A percentile compares a stretch with the other conserved stretches of the same genome.
These are phyloP conservation scores for Ganoderma meredithae DNA, from an alignment of 1,284 basidiomycete species.

Conservation along the genomic window DNA sequence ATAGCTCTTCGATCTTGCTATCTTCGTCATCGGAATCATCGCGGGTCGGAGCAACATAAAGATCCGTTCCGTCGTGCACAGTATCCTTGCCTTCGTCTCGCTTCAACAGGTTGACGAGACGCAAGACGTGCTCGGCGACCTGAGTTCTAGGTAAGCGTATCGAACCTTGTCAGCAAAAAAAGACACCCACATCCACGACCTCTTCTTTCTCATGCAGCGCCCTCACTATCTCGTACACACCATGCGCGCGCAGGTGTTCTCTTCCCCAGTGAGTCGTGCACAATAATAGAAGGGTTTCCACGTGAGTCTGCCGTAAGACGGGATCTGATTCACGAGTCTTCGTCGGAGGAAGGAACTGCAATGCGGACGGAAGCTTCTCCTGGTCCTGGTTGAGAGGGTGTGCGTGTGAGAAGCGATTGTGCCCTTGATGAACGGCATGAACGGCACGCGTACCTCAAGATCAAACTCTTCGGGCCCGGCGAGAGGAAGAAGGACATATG, in stretches of 20 bases:
- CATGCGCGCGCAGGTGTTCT: constrained; percentile 80
- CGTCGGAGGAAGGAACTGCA: constrained; percentile 89
- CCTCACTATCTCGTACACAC: constrained; percentile 89
- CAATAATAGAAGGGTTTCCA: constrained; percentile 90
- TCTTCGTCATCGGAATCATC: constrained; percentile 56
- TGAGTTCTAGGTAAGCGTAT: constrained; percentile 30
- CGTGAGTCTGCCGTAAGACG: constrained; percentile 82
- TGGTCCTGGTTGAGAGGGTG: constrained; percentile 69
- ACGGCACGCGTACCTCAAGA: constrained; percentile 66
- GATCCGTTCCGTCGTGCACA: constrained; percentile 39
- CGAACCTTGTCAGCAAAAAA: background rate
- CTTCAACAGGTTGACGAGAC: constrained; percentile 79
- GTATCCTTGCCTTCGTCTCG: constrained; percentile 69
- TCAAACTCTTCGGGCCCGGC: constrained; percentile 96
- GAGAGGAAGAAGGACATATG: constrained; percentile 88
- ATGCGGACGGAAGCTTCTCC: constrained; percentile 83
- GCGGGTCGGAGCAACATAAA: constrained; percentile 30
- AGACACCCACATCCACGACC: constrained; percentile 71
- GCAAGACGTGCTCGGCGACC: constrained; percentile 67
- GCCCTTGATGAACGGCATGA: background rate
- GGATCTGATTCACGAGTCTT: constrained; percentile 88
- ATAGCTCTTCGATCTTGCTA: constrained; percentile 50
- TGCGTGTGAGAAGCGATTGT: background rate
- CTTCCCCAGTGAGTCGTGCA: constrained; percentile 91
- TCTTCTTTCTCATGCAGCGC: constrained; percentile 83